Evolutionary conservation across 768 basidiomycete species (phyloP).

Genomic region (Collybia sordida): DNA sequence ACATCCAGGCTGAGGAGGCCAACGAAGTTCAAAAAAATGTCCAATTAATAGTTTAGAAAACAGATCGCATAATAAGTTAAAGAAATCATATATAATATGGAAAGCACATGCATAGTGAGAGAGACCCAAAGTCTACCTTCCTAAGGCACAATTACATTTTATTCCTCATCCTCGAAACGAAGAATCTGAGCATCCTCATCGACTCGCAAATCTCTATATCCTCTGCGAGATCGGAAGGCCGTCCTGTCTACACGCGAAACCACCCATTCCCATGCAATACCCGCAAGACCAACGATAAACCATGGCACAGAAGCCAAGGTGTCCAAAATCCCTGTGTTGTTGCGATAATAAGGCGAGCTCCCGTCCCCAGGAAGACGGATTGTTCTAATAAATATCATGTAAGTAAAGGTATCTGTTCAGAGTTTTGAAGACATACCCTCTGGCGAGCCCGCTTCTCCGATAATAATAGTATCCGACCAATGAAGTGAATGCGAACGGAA

Average conservation of each 20-base stretch:
- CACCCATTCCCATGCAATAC: conserved; percentile 72
- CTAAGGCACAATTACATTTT: conserved; percentile 7
- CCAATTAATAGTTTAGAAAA: too few species aligned
- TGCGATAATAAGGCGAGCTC: conserved; percentile 30
- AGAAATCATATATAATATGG: background rate
- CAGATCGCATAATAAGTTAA: too few species aligned
- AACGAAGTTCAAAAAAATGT: too few species aligned
- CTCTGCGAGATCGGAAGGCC: conserved; percentile 50
- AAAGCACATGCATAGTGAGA: background rate
- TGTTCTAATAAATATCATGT: conserved; percentile 41
- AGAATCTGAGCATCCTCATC: conserved; percentile 90
- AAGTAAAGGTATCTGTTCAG: conserved; percentile 10
- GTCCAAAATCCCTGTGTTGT: conserved; percentile 48
- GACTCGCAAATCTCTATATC: conserved; percentile 76
- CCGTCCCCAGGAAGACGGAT: conserved; percentile 75
- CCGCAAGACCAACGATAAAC: conserved; percentile 79
- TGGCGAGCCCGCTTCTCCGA: conserved; percentile 64
- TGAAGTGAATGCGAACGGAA: conserved; percentile 78
- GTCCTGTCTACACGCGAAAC: conserved; percentile 43
- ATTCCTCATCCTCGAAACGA: conserved; percentile 79
- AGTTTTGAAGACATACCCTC: conserved; percentile 62
- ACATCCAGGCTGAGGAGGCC: too few species aligned
- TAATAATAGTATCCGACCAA: conserved; percentile 84
- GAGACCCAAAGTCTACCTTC: background rate
- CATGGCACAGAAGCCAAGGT: conserved; percentile 89